phyloP scores from a whole-genome alignment of 495 filamentous ascomycete genomes.

The Podospora sp. region DNA sequence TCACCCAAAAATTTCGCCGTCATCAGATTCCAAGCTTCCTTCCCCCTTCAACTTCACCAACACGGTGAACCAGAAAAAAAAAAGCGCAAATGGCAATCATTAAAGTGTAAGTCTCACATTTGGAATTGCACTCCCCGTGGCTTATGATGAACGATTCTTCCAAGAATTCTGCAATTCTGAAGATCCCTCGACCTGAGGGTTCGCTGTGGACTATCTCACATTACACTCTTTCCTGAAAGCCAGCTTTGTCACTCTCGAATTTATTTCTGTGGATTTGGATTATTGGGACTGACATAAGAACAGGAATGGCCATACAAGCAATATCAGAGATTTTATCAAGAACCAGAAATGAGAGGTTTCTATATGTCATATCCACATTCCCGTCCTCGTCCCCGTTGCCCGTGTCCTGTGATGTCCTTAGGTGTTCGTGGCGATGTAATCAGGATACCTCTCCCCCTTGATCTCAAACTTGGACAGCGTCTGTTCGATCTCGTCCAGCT shows the following conservation, averaged over 20 bases:
- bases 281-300: neutral
- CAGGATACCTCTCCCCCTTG: constrained; percentile 47
- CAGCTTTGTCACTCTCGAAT: neutral
- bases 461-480: constrained; percentile 47
- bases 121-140: neutral
- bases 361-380: neutral
- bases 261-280: neutral
- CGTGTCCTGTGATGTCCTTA: constrained; percentile 18
- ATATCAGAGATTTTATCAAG: neutral
- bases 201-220: constrained; percentile 38
- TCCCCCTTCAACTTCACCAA: neutral
- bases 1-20: neutral
- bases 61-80: neutral
- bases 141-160: constrained; percentile 50
- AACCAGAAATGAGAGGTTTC: neutral
- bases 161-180: constrained; percentile 63
- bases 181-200: constrained; percentile 30
- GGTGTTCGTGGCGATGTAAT: constrained; percentile 34
- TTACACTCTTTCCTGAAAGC: constrained; percentile 30
- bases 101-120: neutral
- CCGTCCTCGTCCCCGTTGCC: neutral
- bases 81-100: neutral
- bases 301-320: neutral
- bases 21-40: neutral
- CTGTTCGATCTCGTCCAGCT: constrained; percentile 54